A percentile compares a stretch with the other conserved stretches of the same genome.
Evolutionary conservation across 495 filamentous ascomycete species (phyloP).

Genomic region (Penicilliopsis zonata): DNA sequence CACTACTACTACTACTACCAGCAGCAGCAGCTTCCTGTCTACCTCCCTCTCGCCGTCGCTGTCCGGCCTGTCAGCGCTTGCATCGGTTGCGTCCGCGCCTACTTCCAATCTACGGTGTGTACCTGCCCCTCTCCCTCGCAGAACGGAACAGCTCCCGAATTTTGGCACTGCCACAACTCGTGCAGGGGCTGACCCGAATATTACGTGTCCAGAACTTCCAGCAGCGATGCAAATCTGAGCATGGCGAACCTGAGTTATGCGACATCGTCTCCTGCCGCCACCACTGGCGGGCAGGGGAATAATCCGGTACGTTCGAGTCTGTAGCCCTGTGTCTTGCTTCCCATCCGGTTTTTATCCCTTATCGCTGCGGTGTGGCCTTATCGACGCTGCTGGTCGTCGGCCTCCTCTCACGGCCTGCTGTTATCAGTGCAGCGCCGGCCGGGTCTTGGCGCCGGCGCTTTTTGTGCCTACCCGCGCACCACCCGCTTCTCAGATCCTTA

Average conservation of each 20-base stretch:
- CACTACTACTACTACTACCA: constrained; percentile 10
- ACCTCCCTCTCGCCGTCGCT: constrained; percentile 31
- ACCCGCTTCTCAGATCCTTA: constrained; percentile 21
- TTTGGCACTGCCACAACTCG: neutral
- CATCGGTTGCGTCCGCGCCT: constrained; percentile 46
- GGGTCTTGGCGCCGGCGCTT: constrained; percentile 24
- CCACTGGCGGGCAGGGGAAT: constrained; percentile 52
- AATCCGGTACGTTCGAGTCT: constrained; percentile 44
- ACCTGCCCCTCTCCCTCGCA: neutral
- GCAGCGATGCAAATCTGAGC: constrained; percentile 33
- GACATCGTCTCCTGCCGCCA: constrained; percentile 55
- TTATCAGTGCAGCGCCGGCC: constrained; percentile 19
- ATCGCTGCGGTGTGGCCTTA: constrained; percentile 5
- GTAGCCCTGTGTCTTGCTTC: constrained; percentile 2
- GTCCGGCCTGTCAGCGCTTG: constrained; percentile 50
- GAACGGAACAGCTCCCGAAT: too few relatives aligned
- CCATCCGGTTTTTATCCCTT: constrained; percentile 3
- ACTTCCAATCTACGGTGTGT: constrained; percentile 59
- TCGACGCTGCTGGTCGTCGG: constrained; percentile 3
- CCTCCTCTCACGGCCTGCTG: constrained; percentile 5
- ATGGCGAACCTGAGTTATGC: constrained; percentile 49
- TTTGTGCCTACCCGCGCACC: constrained; percentile 15
- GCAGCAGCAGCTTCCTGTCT: constrained; percentile 14
- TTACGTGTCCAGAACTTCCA: constrained; percentile 31
- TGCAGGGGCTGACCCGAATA: constrained; percentile 7